These are phyloP conservation scores for Rutstroemia sydowiana DNA, from an alignment of 2,329 filamentous ascomycete species.

Conservation along the genomic window DNA sequence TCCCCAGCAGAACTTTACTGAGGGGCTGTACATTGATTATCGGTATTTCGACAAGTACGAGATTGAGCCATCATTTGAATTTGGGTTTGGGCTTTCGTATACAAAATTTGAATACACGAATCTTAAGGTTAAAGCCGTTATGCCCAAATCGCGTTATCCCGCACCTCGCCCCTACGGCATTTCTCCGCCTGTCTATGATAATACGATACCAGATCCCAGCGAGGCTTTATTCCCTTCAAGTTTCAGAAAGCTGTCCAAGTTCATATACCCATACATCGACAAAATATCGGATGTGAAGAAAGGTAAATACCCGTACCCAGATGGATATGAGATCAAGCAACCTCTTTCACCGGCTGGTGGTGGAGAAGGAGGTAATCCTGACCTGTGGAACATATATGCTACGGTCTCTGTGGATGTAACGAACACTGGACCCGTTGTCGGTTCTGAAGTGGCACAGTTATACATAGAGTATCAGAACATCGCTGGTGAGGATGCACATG, in stretches of 20 bases:
- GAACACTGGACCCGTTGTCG: slow-evolving; percentile 48
- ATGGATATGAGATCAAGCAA: slow-evolving; percentile 41
- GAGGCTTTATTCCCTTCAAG: slow-evolving; percentile 48
- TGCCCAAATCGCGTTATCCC: slow-evolving; percentile 29
- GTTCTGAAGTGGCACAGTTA: slow-evolving; percentile 48
- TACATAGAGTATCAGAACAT: slow-evolving; percentile 39
- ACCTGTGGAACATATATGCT: slow-evolving; percentile 48
- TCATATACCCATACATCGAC: slow-evolving; percentile 56
- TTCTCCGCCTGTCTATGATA: slow-evolving; percentile 42
- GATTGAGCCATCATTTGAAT: slow-evolving; percentile 73
- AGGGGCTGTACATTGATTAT: slow-evolving; percentile 85
- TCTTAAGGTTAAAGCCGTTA: slow-evolving; percentile 36
- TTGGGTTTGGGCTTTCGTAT: slow-evolving; percentile 75
- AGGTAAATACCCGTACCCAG: slow-evolving; percentile 33
- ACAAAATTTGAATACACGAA: slow-evolving; percentile 52
- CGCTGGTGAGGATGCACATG: slow-evolving; percentile 16
- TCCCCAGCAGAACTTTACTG: slow-evolving; percentile 75
- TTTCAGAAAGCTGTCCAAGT: slow-evolving; percentile 52
- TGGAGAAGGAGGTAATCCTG: slow-evolving; percentile 49
- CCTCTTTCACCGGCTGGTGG: slow-evolving; percentile 52
- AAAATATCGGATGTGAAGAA: slow-evolving; percentile 33
- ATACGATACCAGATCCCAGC: slow-evolving; percentile 40
- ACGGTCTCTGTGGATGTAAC: slow-evolving; percentile 46
- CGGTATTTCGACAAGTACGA: slow-evolving; percentile 74
- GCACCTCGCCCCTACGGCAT: slow-evolving; percentile 31